Evolutionary conservation across 78 protist genomes (phyloP).

Genomic region (Dictyostelium firmibasis): DNA sequence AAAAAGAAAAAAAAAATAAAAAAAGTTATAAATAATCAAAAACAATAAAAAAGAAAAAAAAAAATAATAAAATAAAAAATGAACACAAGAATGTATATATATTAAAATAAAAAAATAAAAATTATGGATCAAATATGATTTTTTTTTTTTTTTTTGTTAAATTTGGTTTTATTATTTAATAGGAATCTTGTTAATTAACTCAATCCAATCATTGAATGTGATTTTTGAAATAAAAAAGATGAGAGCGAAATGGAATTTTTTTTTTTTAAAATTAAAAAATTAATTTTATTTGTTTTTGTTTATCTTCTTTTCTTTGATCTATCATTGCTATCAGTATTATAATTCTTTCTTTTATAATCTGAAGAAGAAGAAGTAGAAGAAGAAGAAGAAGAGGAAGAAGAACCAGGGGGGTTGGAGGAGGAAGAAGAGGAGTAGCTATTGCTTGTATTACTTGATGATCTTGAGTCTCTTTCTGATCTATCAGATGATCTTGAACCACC

Average conservation of each 20-base stretch:
- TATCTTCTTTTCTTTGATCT: constrained; percentile 66
- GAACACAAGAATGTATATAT: background rate
- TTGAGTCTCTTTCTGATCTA: background rate
- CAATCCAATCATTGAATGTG: too few species aligned
- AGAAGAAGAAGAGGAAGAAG: background rate
- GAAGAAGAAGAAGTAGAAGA: background rate
- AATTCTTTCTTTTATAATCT: constrained; percentile 53
- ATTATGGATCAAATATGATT: too few species aligned
- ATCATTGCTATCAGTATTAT: constrained; percentile 3
- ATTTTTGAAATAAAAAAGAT: too few species aligned
- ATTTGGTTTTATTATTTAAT: too few species aligned
- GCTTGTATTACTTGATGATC: background rate
- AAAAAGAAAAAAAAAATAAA: background rate
- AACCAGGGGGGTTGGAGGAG: background rate
- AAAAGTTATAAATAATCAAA: constrained; percentile 4
- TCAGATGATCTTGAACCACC: background rate
- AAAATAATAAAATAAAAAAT: background rate
- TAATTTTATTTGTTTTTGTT: background rate
- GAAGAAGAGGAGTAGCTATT: background rate
- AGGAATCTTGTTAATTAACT: too few species aligned
- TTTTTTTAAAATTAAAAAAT: background rate
- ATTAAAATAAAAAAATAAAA: background rate
- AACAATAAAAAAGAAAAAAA: background rate
- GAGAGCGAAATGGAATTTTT: too few species aligned
- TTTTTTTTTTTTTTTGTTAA: background rate